A percentile compares a stretch with the other conserved stretches of the same genome.
These are phyloP conservation scores for Phytophthora chlamydospora DNA, from an alignment of 352 stramenopile genomes.

Conservation along the genomic window DNA sequence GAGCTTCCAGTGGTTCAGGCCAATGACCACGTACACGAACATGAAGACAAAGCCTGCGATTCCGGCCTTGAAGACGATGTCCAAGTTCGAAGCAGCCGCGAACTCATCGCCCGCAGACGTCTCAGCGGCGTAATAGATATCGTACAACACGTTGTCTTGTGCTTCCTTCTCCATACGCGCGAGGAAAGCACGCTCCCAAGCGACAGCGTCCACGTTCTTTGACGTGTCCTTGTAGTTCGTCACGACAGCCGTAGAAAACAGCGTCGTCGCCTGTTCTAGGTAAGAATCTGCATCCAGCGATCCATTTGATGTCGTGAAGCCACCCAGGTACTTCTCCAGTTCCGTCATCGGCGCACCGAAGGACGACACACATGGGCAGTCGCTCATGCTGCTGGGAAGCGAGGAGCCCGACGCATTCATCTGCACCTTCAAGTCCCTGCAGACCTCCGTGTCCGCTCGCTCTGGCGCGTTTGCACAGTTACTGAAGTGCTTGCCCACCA, in stretches of 20 bases:
- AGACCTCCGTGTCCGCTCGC: constrained; percentile 38
- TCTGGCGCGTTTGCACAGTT: constrained; percentile 40
- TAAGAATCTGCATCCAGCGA: constrained; percentile 31
- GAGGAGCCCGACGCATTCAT: constrained; percentile 33
- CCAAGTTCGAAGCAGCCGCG: constrained; percentile 48
- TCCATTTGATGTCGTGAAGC: constrained; percentile 32
- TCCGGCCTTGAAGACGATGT: constrained; percentile 48
- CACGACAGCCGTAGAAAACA: constrained; percentile 54
- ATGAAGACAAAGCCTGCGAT: constrained; percentile 67
- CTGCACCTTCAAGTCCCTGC: constrained; percentile 40
- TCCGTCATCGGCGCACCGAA: constrained; percentile 67
- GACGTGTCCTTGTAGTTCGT: constrained; percentile 55
- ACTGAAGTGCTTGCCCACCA: constrained; percentile 52
- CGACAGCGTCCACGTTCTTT: constrained; percentile 51
- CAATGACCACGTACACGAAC: constrained; percentile 71
- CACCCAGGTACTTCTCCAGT: constrained; percentile 61
- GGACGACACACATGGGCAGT: constrained; percentile 68
- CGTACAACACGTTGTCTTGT: constrained; percentile 53
- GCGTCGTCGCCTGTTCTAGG: constrained; percentile 47
- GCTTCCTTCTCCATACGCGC: constrained; percentile 60
- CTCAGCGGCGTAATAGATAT: constrained; percentile 72
- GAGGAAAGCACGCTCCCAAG: constrained; percentile 77
- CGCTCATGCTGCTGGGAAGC: constrained; percentile 60
- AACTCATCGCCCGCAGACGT: constrained; percentile 70
- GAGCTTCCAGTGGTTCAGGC: constrained; percentile 67